Percentiles rank a stretch among this genome's conserved stretches.
Evolutionary conservation across 208 protist species (phyloP).

Genomic region (Leishmania major): DNA sequence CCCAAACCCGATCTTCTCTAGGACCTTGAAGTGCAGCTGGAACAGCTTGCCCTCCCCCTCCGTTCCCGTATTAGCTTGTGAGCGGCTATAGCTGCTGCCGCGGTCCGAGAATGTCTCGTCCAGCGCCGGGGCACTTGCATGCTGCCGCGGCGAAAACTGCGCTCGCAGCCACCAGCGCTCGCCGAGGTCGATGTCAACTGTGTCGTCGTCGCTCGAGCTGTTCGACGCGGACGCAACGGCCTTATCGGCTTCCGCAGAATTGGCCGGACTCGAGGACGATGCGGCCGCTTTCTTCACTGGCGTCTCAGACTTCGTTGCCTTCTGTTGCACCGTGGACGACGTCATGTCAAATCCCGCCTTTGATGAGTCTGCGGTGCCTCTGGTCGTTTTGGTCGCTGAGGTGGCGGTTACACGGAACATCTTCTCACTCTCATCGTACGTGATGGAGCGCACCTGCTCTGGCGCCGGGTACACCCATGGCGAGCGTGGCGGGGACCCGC

Average conservation of each 20-base stretch:
- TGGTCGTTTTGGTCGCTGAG: not conserved
- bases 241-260: not conserved
- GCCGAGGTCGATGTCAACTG: conserved; percentile 31
- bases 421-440: conserved; percentile 15
- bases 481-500: conserved; percentile 7
- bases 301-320: not conserved
- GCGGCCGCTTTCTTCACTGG: not conserved
- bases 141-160: conserved; percentile 9
- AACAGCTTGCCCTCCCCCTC: conserved; percentile 61
- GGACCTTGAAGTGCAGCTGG: conserved; percentile 74
- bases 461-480: conserved; percentile 18
- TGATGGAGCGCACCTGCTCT: conserved; percentile 28
- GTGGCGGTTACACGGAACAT: not conserved
- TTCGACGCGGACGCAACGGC: not conserved
- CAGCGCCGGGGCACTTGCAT: conserved; percentile 13
- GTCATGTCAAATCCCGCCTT: not conserved
- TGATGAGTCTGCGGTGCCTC: not conserved
- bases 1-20: conserved; percentile 75
- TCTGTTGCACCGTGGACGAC: not conserved
- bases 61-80: conserved; percentile 9
- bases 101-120: conserved; percentile 21
- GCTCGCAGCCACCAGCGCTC: conserved; percentile 39
- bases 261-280: not conserved
- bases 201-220: conserved; percentile 24
- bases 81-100: conserved; percentile 20